Evolutionary conservation across 2,329 filamentous ascomycete genomes (phyloP).

Genomic region (Epichloe sp.): DNA sequence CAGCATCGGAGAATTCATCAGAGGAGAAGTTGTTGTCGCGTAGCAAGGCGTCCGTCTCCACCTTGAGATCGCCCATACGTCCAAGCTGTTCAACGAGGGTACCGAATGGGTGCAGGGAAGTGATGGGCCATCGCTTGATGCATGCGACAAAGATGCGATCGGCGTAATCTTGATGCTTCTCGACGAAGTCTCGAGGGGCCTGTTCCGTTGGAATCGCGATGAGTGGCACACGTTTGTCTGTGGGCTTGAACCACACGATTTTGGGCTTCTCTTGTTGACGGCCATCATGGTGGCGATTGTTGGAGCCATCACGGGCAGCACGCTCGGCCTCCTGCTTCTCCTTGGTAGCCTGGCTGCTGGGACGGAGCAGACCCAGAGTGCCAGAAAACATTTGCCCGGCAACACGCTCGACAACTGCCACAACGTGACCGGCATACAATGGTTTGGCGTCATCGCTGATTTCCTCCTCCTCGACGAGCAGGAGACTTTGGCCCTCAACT

Average conservation of each 20-base stretch:
- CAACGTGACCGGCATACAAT: conserved; percentile 90
- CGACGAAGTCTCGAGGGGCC: conserved; percentile 92
- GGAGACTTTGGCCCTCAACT: conserved; percentile 91
- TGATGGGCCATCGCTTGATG: conserved; percentile 99
- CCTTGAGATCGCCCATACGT: conserved; percentile 92
- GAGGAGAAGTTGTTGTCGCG: conserved; percentile 98
- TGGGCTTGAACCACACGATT: conserved; percentile 99
- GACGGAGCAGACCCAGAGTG: conserved; percentile 82
- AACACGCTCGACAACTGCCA: conserved; percentile 93
- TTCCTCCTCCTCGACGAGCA: conserved; percentile 95
- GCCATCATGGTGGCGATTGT: conserved; percentile 58
- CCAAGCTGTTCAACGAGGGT: conserved; percentile 95
- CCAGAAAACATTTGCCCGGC: conserved; percentile 99
- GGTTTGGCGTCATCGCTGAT: conserved; percentile 98
- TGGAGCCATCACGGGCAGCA: conserved; percentile 71
- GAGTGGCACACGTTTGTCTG: conserved; percentile 93
- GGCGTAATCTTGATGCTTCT: conserved; percentile 95
- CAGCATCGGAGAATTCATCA: conserved; percentile 94
- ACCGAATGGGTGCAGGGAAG: conserved; percentile 96
- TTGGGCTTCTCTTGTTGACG: conserved; percentile 89
- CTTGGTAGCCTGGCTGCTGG: conserved; percentile 96
- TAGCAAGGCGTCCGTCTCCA: conserved; percentile 92
- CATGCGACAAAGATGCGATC: conserved; percentile 97
- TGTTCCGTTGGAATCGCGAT: conserved; percentile 98
- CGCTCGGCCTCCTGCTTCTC: conserved; percentile 98